These are phyloP conservation scores for Handroanthus guayacan DNA, from an alignment of 257 asterid species.

Conservation along the genomic window DNA sequence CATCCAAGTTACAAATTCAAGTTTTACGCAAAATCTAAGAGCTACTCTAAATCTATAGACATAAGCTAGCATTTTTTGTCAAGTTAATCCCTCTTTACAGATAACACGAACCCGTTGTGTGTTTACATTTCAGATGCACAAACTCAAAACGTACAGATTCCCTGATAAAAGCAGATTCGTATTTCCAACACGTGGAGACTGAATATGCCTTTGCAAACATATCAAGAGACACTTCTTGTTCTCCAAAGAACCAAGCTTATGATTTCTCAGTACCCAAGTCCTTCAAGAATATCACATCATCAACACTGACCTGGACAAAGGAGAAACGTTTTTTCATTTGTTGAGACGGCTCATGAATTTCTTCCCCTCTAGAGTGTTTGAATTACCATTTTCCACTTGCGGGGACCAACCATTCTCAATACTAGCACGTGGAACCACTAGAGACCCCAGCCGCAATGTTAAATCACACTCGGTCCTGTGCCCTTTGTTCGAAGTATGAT, in stretches of 20 bases:
- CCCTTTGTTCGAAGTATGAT: conserved; percentile 37
- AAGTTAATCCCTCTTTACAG: conserved; percentile 26
- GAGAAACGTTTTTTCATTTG: conserved; percentile 35
- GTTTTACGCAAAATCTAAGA: conserved; percentile 26
- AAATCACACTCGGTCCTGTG: conserved; percentile 67
- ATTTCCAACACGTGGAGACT: conserved; percentile 22
- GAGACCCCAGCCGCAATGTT: conserved; percentile 79
- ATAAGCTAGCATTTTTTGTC: conserved; percentile 25
- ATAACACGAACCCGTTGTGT: not conserved
- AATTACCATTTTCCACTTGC: conserved; percentile 39
- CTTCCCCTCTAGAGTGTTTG: conserved; percentile 36
- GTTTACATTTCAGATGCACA: conserved; percentile 35
- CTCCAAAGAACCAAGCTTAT: conserved; percentile 27
- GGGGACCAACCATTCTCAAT: conserved; percentile 35
- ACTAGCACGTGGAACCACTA: conserved; percentile 45
- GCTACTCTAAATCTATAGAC: conserved; percentile 26
- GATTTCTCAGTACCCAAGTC: conserved; percentile 31
- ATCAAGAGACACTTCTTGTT: conserved; percentile 36
- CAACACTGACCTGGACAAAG: conserved; percentile 32
- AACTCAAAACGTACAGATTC: conserved; percentile 27
- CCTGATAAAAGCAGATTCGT: conserved; percentile 30
- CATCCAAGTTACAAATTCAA: conserved; percentile 24
- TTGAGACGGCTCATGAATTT: conserved; percentile 40
- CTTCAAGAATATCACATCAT: conserved; percentile 28
- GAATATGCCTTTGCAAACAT: conserved; percentile 21